Conservation (phyloP, 768 basidiomycete species). For the Galerina marginata region DNA sequence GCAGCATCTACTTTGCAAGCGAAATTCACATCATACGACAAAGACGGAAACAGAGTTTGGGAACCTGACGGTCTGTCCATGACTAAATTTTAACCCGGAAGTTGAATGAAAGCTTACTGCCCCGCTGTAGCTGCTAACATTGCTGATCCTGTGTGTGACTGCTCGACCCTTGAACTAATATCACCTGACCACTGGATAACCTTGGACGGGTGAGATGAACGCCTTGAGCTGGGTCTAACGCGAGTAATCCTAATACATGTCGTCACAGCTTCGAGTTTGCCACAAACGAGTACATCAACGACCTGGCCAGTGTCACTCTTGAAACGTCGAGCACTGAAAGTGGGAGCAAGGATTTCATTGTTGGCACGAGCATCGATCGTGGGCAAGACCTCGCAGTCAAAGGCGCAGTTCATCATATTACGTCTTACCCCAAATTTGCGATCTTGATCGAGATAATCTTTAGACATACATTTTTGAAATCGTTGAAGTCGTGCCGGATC, state of each 20-base stretch:
- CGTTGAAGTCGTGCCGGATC: constrained; percentile 85
- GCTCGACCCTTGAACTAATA: constrained; percentile 89
- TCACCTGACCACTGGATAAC: constrained; percentile 88
- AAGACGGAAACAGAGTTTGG: constrained; percentile 79
- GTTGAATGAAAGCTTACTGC: neutral
- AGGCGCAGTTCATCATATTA: constrained; percentile 75
- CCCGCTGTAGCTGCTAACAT: constrained; percentile 65
- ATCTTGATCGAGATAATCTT: constrained; percentile 13
- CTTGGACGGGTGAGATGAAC: constrained; percentile 80
- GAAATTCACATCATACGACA: constrained; percentile 84
- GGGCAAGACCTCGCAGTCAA: constrained; percentile 94
- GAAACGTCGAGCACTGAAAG: constrained; percentile 86
- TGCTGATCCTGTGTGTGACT: constrained; percentile 73
- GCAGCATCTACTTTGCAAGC: constrained; percentile 80
- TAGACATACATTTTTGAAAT: constrained; percentile 97
- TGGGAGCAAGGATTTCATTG: constrained; percentile 89
- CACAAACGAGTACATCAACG: constrained; percentile 90
- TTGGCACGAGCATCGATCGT: constrained; percentile 91
- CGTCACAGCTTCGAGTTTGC: constrained; percentile 87
- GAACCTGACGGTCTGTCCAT: constrained; percentile 66
- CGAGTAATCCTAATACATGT: constrained; percentile 6
- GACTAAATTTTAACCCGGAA: constrained; percentile 1
- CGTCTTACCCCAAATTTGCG: constrained; percentile 4
- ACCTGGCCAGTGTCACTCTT: constrained; percentile 80
- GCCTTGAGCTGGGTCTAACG: constrained; percentile 1